Conservation (phyloP, 2,329 filamentous ascomycete species). For the Arthrobotrys megalospora region DNA sequence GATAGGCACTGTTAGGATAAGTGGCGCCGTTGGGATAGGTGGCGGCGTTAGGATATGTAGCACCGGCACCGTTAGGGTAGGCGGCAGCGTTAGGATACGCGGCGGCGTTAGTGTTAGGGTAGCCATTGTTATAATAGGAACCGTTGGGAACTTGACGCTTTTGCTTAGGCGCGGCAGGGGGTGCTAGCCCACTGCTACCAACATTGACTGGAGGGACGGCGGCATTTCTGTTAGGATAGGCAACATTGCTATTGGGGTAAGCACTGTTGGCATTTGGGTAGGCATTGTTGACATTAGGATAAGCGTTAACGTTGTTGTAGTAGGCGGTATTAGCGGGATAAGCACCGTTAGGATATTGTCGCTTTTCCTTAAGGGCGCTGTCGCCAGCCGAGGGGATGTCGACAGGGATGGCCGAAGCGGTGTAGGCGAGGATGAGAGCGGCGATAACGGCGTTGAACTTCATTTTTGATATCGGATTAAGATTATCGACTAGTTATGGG, state of each 20-base stretch:
- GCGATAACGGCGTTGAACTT: slow-evolving; percentile 29
- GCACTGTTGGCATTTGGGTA: neutral
- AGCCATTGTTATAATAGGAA: neutral
- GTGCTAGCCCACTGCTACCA: slow-evolving; percentile 1
- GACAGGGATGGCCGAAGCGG: slow-evolving; percentile 1
- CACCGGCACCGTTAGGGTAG: neutral
- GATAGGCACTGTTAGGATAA: slow-evolving; percentile 7
- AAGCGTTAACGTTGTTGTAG: neutral
- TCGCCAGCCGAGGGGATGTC: neutral
- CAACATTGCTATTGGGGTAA: neutral
- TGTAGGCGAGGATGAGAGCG: slow-evolving; percentile 15
- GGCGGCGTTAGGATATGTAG: neutral
- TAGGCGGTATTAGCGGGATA: neutral
- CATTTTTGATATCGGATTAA: slow-evolving; percentile 7
- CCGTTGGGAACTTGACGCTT: neutral
- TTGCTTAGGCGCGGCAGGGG: neutral
- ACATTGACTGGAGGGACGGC: neutral
- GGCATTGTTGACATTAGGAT: neutral
- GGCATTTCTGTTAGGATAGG: neutral
- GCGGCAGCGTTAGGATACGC: neutral
- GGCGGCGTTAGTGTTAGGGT: neutral
- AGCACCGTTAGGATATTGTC: neutral
- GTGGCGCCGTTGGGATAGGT: neutral
- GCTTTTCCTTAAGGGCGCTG: neutral
- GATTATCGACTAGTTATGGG: neutral